Conservation (phyloP, 2,329 filamentous ascomycete species). For the Rhynchosporium agropyri region DNA sequence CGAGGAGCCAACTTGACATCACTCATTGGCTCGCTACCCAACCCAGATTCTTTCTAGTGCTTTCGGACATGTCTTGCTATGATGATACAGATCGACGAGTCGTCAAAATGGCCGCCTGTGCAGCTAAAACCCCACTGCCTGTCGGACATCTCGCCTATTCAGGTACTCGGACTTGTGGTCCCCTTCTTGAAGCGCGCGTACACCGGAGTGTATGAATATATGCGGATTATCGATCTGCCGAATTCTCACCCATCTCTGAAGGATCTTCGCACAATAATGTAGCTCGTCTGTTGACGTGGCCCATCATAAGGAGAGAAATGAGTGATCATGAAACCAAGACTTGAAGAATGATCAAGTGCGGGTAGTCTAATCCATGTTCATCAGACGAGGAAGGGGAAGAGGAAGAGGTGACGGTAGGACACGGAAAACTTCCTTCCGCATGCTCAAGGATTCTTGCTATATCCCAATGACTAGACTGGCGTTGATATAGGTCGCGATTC, state of each 20-base stretch:
- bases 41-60: not conserved
- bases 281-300: no score
- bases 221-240: constrained; percentile 14
- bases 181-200: constrained; percentile 1
- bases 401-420: not conserved
- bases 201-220: no score
- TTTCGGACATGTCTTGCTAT: no score
- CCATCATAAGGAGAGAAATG: no score
- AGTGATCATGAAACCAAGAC: no score
- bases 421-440: constrained; percentile 4
- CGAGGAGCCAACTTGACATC: not conserved
- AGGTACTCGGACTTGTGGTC: not conserved
- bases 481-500: not conserved
- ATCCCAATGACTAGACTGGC: no score
- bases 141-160: constrained; percentile 3
- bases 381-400: not conserved
- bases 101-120: not conserved
- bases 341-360: no score
- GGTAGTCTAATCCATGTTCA: not conserved
- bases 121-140: not conserved
- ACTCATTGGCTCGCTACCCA: not conserved
- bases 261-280: no score
- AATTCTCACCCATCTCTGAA: not conserved
- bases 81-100: no score
- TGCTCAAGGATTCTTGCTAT: no score